phyloP scores from a whole-genome alignment of 1,284 basidiomycete species.

The Anthracocystis panici-leucophaei region DNA sequence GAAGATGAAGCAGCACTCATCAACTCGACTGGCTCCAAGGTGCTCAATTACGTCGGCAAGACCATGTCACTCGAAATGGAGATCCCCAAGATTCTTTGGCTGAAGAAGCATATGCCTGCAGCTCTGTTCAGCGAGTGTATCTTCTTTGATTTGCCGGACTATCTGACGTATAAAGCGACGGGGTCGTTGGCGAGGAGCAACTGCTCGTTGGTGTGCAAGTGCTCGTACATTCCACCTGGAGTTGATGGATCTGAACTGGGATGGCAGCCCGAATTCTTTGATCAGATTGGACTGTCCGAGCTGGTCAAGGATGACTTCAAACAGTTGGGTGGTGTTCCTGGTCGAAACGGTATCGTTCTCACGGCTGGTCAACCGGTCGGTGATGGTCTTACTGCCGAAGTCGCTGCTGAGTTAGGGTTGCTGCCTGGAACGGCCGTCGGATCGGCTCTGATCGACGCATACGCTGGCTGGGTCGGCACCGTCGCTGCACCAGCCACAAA shows the following conservation, averaged over 20 bases:
- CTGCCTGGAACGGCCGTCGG: conserved; percentile 91
- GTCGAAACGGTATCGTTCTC: conserved; percentile 76
- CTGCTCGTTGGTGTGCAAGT: conserved; percentile 97
- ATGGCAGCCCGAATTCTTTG: conserved; percentile 67
- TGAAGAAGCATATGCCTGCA: conserved; percentile 86
- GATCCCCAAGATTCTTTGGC: conserved; percentile 90
- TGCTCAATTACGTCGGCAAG: conserved; percentile 94
- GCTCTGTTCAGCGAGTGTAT: conserved; percentile 83
- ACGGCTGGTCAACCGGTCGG: conserved; percentile 95
- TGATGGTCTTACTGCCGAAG: conserved; percentile 80
- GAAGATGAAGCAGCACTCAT: conserved; percentile 90
- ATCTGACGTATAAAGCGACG: conserved; percentile 92
- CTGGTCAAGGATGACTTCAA: conserved; percentile 76
- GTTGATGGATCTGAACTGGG: conserved; percentile 64
- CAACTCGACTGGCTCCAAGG: conserved; percentile 84
- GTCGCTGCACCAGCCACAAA: conserved; percentile 82
- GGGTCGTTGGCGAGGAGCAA: conserved; percentile 82
- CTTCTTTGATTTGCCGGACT: conserved; percentile 98
- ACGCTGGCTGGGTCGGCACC: conserved; percentile 98
- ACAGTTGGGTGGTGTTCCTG: conserved; percentile 81
- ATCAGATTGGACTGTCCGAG: conserved; percentile 67
- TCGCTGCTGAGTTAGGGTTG: conserved; percentile 87
- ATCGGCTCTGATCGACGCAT: conserved; percentile 95
- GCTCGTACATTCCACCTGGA: conserved; percentile 86
- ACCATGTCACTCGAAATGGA: conserved; percentile 80